phyloP scores from a whole-genome alignment of 2,329 filamentous ascomycete genomes.

The Phialocephala subalpina region DNA sequence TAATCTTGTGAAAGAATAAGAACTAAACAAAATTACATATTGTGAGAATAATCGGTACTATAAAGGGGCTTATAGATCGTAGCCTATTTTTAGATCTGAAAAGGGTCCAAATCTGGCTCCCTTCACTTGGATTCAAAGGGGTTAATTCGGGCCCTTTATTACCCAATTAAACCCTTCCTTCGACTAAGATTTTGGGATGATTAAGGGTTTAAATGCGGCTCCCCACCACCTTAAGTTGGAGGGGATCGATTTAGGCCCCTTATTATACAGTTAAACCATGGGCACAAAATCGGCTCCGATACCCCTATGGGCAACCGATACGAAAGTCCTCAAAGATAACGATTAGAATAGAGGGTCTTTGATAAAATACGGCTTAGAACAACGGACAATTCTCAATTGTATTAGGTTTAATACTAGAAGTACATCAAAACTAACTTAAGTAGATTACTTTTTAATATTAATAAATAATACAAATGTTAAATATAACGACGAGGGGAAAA shows the following conservation, averaged over 20 bases:
- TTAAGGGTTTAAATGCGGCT: conserved; percentile 18
- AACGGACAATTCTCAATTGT: conserved; percentile 15
- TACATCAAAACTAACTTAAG: conserved; percentile 12
- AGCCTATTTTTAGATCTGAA: conserved; percentile 18
- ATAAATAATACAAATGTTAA: conserved; percentile 13
- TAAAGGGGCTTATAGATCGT: no score
- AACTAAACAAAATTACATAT: no score
- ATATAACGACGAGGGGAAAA: conserved; percentile 17
- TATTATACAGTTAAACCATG: conserved; percentile 9
- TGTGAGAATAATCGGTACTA: no score
- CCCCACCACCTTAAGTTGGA: conserved; percentile 14
- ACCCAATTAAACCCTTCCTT: conserved; percentile 1
- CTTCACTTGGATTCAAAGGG: conserved; percentile 14
- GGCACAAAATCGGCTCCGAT: conserved; percentile 15
- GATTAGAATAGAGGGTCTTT: background rate
- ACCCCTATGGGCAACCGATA: conserved; percentile 10
- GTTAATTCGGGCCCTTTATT: conserved; percentile 13
- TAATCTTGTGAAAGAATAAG: no score
- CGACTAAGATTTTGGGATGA: conserved; percentile 17
- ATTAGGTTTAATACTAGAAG: conserved; percentile 16
- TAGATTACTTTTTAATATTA: background rate
- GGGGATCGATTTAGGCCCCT: conserved; percentile 14
- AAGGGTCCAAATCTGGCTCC: conserved; percentile 11
- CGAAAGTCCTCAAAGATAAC: conserved; percentile 19
- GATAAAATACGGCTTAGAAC: background rate